These are phyloP conservation scores for Aspergillus persii DNA, from an alignment of 2,329 filamentous ascomycete species.

Conservation along the genomic window DNA sequence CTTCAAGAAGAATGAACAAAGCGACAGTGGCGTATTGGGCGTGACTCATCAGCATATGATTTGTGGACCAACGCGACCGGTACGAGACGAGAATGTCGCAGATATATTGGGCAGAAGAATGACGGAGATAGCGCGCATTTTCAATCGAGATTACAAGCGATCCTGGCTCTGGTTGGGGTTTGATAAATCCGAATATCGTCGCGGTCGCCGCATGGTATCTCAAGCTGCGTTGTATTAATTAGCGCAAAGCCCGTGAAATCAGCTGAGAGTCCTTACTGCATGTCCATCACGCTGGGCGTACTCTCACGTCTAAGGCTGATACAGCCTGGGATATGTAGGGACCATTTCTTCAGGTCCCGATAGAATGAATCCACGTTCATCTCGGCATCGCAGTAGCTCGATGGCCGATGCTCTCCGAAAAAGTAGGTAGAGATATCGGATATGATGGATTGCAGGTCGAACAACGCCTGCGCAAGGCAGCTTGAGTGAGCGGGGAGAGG, in stretches of 20 bases:
- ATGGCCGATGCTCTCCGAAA: neutral
- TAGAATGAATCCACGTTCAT: neutral
- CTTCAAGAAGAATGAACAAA: slow-evolving; percentile 21
- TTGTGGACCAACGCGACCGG: slow-evolving; percentile 23
- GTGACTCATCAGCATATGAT: slow-evolving; percentile 22
- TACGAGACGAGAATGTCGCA: slow-evolving; percentile 17
- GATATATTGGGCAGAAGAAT: slow-evolving; percentile 20
- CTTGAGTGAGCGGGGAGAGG: slow-evolving; percentile 1
- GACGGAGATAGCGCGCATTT: slow-evolving; percentile 8
- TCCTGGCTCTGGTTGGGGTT: neutral
- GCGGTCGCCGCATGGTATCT: slow-evolving; percentile 31
- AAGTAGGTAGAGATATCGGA: slow-evolving; percentile 6
- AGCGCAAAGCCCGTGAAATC: neutral
- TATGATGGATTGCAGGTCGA: neutral
- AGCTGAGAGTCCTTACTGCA: neutral
- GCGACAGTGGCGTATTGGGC: slow-evolving; percentile 26
- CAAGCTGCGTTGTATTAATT: slow-evolving; percentile 21
- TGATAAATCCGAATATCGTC: slow-evolving; percentile 22
- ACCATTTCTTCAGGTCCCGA: neutral
- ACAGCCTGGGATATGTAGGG: neutral
- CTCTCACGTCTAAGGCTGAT: neutral
- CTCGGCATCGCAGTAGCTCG: neutral
- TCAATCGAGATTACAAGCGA: neutral
- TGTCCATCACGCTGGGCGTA: neutral
- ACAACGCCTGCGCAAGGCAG: slow-evolving; percentile 8